Base-by-base conservation (phyloP, 805 yeast genomes). In the Candida tibetensis region DNA sequence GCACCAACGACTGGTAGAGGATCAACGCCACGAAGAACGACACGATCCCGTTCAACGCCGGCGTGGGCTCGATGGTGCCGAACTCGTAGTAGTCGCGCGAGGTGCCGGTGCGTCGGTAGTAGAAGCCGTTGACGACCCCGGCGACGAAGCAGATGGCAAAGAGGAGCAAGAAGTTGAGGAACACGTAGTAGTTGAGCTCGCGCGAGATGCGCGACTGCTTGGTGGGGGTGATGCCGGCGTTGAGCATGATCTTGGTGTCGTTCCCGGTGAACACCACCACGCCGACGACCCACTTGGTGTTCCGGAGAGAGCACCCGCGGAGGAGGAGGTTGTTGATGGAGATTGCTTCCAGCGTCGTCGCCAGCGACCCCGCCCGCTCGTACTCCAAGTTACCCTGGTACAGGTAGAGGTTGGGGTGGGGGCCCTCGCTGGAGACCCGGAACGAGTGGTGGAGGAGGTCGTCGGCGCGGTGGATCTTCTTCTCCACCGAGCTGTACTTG, bases 401-500 rank as follows among this genome's bases (percentile, higher is more conserved):
- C 29, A 81, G 72, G 58, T 85, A 85, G 46, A 85, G 65, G 54
- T 83, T 84, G 1, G 89, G 75, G 58, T 85, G 88, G 12, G 95
- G 95, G 5, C 89, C 91, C 62, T 85, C 93, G 65, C 85, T 76
- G 48, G 85, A 87, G n/a, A 85, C 62, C 76, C 82, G 76, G 48
- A 83, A 83, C 45, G 70, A 71, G 36, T 77, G 63, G 22, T 47
- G 35, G 28, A 55, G 48, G 30, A 67, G 50, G 42, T 68, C 71
- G 39, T 64, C 68, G 5, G 72, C 72, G 28, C 53, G 51, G 13
- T 38, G 40, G 8, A 69, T 52, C 36, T 69, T 74, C 42, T 71
- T 64, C 12, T 76, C 67, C 23, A 63, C 68, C 12, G 76, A 63
- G 26, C 82, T 74, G 50, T 79, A 77, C 52, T 82, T 80, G 49